Evolutionary conservation across 495 filamentous ascomycete genomes (phyloP).

Genomic region (Aspergillus baeticus): DNA sequence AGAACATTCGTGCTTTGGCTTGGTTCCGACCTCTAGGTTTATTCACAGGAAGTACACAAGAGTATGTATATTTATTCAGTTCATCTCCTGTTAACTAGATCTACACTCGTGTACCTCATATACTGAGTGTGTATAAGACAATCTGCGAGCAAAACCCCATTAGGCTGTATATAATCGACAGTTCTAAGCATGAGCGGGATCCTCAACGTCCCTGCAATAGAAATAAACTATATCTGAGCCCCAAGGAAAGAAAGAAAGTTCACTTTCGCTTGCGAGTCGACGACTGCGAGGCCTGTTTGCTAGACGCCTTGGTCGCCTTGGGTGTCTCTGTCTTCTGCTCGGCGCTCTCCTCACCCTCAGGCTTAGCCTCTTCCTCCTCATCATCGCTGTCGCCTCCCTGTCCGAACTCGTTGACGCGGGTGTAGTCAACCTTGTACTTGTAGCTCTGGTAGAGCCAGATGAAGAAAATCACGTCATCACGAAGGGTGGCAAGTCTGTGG

Average conservation of each 20-base stretch:
- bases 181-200: neutral
- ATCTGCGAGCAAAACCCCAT: neutral
- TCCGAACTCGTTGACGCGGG: slow-evolving; percentile 93
- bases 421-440: slow-evolving; percentile 90
- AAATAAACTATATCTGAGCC: neutral
- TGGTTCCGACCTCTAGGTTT: neutral
- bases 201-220: neutral
- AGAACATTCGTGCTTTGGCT: too few species aligned
- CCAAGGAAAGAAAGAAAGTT: neutral
- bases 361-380: slow-evolving; percentile 48
- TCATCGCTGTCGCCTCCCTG: slow-evolving; percentile 90
- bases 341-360: slow-evolving; percentile 34
- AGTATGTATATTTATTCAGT: neutral
- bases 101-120: neutral
- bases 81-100: neutral
- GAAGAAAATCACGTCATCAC: slow-evolving; percentile 98
- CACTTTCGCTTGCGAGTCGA: slow-evolving; percentile 46
- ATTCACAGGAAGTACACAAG: neutral
- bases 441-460: slow-evolving; percentile 95
- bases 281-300: slow-evolving; percentile 31
- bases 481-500: slow-evolving; percentile 88
- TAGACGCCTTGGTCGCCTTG: slow-evolving; percentile 30
- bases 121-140: neutral
- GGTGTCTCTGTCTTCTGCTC: slow-evolving; percentile 25
- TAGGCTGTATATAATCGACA: neutral